Conservation (phyloP, 75 land plant genomes). For the Sequoia sempervirens region DNA sequence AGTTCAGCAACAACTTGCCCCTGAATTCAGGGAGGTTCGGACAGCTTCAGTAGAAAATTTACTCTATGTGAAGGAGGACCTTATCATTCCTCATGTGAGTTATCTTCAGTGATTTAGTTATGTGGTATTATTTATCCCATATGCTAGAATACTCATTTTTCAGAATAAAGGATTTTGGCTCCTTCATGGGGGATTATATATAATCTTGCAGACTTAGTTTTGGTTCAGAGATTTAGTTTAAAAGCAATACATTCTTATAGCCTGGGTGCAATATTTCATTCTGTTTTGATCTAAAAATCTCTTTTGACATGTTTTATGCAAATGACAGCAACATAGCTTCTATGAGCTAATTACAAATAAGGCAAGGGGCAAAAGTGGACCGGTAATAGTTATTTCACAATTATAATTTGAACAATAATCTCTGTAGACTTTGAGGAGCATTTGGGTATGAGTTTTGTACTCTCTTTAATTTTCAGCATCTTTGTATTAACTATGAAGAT, state of each 20-base stretch:
- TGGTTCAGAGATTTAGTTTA: too few relatives aligned
- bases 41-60: slow-evolving; percentile 99
- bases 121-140: not conserved
- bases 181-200: too few relatives aligned
- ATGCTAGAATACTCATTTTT: too few relatives aligned
- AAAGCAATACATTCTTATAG: too few relatives aligned
- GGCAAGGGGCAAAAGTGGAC: slow-evolving; percentile 99
- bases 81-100: slow-evolving; percentile 93
- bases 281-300: not conserved
- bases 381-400: slow-evolving; percentile 42
- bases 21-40: slow-evolving; percentile 93
- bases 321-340: slow-evolving; percentile 93
- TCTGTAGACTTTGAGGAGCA: too few relatives aligned
- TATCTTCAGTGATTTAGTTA: not conserved
- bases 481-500: too few relatives aligned
- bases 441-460: too few relatives aligned
- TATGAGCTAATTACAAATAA: slow-evolving; percentile 96
- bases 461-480: too few relatives aligned
- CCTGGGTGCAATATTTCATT: not conserved
- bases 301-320: not conserved
- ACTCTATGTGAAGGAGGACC: slow-evolving; percentile 95
- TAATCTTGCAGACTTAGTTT: too few relatives aligned
- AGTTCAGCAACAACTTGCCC: slow-evolving; percentile 98
- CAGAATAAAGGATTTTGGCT: too few relatives aligned
- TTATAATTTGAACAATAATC: too few relatives aligned